A percentile compares a stretch with the other conserved stretches of the same genome.
Evolutionary conservation across 306 rosid species (phyloP).

Genomic region (Begonia loranthoides): DNA sequence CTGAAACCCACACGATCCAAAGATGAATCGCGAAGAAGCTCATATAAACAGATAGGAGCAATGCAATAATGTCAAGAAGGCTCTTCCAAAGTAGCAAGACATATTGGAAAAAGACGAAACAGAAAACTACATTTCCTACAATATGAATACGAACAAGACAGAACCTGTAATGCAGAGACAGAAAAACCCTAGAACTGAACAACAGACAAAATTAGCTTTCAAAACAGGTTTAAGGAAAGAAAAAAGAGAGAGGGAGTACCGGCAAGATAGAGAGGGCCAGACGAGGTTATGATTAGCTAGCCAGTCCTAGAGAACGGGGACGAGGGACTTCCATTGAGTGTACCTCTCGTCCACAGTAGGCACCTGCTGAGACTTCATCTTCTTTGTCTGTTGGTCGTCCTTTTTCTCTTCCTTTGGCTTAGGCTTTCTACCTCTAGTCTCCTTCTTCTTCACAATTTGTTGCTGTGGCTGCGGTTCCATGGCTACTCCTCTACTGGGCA

Average conservation of each 20-base stretch:
- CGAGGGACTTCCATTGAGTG: slow-evolving; percentile 80
- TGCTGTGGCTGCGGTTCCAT: slow-evolving; percentile 32
- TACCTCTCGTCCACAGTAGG: slow-evolving; percentile 15
- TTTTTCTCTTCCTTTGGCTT: slow-evolving; percentile 73
- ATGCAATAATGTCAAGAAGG: too few species aligned
- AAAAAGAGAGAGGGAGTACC: slow-evolving; percentile 22
- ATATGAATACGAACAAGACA: too few species aligned
- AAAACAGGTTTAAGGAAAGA: background rate
- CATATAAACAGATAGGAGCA: too few species aligned
- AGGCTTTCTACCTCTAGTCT: slow-evolving; percentile 71
- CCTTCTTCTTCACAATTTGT: slow-evolving; percentile 54
- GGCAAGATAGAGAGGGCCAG: slow-evolving; percentile 98
- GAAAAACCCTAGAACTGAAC: slow-evolving; percentile 11
- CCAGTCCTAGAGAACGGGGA: slow-evolving; percentile 91
- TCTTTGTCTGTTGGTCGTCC: slow-evolving; percentile 30
- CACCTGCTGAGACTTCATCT: slow-evolving; percentile 29
- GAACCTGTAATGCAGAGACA: too few species aligned
- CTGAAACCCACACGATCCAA: too few species aligned
- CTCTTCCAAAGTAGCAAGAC: too few species aligned
- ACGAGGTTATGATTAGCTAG: slow-evolving; percentile 88
- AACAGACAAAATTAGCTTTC: background rate
- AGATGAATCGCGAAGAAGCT: too few species aligned
- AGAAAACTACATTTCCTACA: too few species aligned
- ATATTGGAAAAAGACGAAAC: too few species aligned
- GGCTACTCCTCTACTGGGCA: background rate